phyloP scores from a whole-genome alignment of 805 yeast species.

The Kuraishia cidri region DNA sequence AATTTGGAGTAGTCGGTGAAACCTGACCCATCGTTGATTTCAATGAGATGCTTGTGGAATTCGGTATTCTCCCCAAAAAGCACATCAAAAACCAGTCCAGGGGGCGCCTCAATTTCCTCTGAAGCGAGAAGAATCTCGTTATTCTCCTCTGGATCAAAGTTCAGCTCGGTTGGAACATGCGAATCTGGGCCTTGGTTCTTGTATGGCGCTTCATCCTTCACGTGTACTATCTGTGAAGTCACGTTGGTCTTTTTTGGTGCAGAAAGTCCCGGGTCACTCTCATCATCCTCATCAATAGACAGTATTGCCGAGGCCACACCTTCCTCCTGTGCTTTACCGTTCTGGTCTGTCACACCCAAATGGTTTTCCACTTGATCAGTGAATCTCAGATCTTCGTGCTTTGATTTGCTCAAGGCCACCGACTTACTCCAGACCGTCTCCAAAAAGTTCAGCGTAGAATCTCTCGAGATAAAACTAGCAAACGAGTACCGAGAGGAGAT shows the following conservation, averaged over 20 bases:
- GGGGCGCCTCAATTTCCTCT: slow-evolving; percentile 54
- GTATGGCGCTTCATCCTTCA: slow-evolving; percentile 28
- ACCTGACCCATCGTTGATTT: slow-evolving; percentile 36
- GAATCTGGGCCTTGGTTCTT: slow-evolving; percentile 54
- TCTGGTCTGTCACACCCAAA: slow-evolving; percentile 7
- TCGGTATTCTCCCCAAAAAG: slow-evolving; percentile 55
- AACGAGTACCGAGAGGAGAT: slow-evolving; percentile 59
- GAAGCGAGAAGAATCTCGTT: slow-evolving; percentile 36
- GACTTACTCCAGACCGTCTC: slow-evolving; percentile 59
- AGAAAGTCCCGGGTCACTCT: slow-evolving; percentile 10
- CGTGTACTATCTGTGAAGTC: slow-evolving; percentile 7
- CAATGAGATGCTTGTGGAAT: slow-evolving; percentile 27
- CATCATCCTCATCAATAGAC: slow-evolving; percentile 13
- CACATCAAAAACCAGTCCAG: slow-evolving; percentile 65
- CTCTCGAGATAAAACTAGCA: slow-evolving; percentile 83
- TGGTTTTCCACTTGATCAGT: slow-evolving; percentile 5
- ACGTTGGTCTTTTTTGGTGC: slow-evolving; percentile 3
- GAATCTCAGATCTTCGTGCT: slow-evolving; percentile 14
- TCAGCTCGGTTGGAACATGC: slow-evolving; percentile 50
- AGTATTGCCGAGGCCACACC: slow-evolving; percentile 4
- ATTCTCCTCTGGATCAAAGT: slow-evolving; percentile 30
- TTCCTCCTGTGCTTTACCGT: background rate
- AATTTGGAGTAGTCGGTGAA: slow-evolving; percentile 28
- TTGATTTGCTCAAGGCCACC: slow-evolving; percentile 16
- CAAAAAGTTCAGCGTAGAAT: slow-evolving; percentile 63